Conservation (phyloP, 495 filamentous ascomycete genomes). For the Trichocladium antarcticum region DNA sequence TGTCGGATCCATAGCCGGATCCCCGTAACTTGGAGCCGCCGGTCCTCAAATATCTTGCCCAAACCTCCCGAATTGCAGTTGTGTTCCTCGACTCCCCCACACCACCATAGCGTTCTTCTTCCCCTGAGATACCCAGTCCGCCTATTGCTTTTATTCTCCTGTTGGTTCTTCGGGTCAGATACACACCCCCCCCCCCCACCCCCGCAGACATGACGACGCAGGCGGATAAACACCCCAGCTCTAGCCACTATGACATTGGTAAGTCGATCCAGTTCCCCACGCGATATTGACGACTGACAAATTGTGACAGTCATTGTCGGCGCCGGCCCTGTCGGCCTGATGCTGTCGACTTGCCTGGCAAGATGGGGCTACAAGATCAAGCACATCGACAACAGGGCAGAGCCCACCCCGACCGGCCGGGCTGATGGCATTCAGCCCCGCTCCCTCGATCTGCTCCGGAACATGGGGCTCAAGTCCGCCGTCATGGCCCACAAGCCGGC, state of each 20-base stretch:
- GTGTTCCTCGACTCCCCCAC: slow-evolving; percentile 1
- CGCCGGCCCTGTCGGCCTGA: slow-evolving; percentile 77
- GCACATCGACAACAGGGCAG: slow-evolving; percentile 59
- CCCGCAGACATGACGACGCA: slow-evolving; percentile 18
- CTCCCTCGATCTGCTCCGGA: slow-evolving; percentile 62
- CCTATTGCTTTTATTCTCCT: slow-evolving; percentile 3
- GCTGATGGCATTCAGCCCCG: slow-evolving; percentile 75
- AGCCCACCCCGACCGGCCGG: slow-evolving; percentile 58
- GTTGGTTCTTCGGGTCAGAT: slow-evolving; percentile 6
- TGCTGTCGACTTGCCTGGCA: slow-evolving; percentile 70
- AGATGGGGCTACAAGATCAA: slow-evolving; percentile 60
- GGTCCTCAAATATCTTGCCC: slow-evolving; percentile 8
- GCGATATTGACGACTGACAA: neutral
- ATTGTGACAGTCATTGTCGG: slow-evolving; percentile 63
- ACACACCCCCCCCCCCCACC: no score
- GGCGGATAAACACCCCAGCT: slow-evolving; percentile 10
- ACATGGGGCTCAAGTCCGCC: slow-evolving; percentile 60
- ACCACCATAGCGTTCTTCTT: neutral
- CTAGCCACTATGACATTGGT: slow-evolving; percentile 30
- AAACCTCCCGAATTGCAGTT: neutral
- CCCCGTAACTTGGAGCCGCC: slow-evolving; percentile 9
- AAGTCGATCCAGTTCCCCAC: neutral
- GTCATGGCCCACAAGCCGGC: slow-evolving; percentile 66
- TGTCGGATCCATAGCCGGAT: slow-evolving; percentile 19
- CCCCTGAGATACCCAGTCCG: slow-evolving; percentile 17